phyloP scores from a whole-genome alignment of 768 basidiomycete genomes.

The Krasilnikovozyma curviuscula region DNA sequence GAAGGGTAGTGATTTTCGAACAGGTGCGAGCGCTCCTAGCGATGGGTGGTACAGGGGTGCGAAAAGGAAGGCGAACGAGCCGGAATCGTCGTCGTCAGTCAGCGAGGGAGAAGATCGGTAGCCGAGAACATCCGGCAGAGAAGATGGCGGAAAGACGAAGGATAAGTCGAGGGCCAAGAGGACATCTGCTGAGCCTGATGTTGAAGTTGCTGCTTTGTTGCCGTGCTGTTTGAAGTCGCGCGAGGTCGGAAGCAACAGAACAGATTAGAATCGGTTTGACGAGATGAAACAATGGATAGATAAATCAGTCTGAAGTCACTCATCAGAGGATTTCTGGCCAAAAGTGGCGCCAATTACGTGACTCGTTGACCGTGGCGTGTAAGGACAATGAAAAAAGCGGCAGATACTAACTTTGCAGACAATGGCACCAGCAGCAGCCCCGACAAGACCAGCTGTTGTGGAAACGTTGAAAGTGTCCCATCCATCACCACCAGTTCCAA shows the following conservation, averaged over 20 bases:
- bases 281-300: not conserved
- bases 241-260: not conserved
- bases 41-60: conserved; percentile 85
- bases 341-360: too few relatives aligned
- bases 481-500: conserved; percentile 88
- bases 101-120: conserved; percentile 37
- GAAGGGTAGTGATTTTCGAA: conserved; percentile 71
- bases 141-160: conserved; percentile 39
- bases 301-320: too few relatives aligned
- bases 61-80: conserved; percentile 65
- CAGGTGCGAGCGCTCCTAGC: conserved; percentile 59
- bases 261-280: not conserved
- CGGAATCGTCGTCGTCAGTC: too few relatives aligned
- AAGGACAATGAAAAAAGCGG: not conserved
- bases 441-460: conserved; percentile 80
- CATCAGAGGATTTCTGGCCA: too few relatives aligned
- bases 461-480: conserved; percentile 94
- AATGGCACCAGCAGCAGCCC: conserved; percentile 79
- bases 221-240: conserved; percentile 48
- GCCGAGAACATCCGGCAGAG: conserved; percentile 33
- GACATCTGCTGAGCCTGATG: conserved; percentile 85
- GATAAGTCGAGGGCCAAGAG: conserved; percentile 61
- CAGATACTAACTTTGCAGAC: conserved; percentile 57
- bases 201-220: conserved; percentile 68
- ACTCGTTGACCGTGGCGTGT: too few relatives aligned